Conservation (phyloP, 1,284 basidiomycete species). For the Cryptococcus sp. region DNA sequence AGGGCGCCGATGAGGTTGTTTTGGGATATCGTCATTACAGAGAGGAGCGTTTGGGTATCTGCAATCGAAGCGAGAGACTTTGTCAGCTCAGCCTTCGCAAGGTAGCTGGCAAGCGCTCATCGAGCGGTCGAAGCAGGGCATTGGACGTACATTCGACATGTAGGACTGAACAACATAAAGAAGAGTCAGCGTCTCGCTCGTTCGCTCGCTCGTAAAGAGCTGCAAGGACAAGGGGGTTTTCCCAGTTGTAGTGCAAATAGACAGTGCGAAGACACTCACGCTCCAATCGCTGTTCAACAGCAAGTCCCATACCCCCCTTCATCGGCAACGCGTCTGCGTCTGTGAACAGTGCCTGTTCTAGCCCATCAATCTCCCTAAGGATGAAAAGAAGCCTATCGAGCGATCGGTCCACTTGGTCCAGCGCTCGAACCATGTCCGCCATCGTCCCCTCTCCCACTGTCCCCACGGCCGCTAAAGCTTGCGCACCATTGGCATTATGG, state of each 20-base stretch:
- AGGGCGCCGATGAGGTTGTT: constrained; percentile 12
- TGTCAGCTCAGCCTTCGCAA: not conserved
- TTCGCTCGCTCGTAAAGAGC: too few species aligned
- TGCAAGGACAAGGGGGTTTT: too few species aligned
- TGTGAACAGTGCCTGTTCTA: too few species aligned
- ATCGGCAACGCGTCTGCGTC: too few species aligned
- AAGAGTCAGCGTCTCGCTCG: not conserved
- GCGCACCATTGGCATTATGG: not conserved
- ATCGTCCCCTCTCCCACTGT: not conserved
- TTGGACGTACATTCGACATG: not conserved
- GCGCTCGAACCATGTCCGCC: not conserved
- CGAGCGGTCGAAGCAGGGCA: not conserved
- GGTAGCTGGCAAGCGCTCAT: not conserved
- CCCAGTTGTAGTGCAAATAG: too few species aligned
- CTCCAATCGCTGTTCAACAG: too few species aligned
- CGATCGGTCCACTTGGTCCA: not conserved
- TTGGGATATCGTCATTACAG: constrained; percentile 6
- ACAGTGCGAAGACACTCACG: too few species aligned
- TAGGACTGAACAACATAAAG: not conserved
- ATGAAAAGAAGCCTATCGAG: not conserved
- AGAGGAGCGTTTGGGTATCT: constrained; percentile 17
- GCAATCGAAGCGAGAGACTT: not conserved
- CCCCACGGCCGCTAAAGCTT: not conserved
- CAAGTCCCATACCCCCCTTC: too few species aligned
- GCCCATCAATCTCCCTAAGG: not conserved